A percentile compares a stretch with the other conserved stretches of the same genome.
Conservation (phyloP, 2,329 filamentous ascomycete species). For the Aspergillus calidoustus region DNA sequence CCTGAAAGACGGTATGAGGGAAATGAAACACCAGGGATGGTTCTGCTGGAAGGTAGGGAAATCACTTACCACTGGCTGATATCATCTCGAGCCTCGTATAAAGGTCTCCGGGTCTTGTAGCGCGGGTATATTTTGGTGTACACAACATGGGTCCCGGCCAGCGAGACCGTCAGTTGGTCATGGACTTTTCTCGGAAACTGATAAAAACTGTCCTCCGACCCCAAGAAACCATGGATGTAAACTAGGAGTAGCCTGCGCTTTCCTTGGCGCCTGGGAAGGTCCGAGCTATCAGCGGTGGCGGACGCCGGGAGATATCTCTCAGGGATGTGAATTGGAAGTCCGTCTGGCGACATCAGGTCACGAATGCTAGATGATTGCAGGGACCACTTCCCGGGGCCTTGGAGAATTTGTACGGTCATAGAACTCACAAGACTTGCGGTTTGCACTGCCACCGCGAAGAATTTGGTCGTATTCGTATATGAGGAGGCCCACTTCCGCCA, state of each 20-base stretch:
- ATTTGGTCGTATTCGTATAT: background rate
- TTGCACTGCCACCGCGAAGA: background rate
- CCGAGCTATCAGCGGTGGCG: background rate
- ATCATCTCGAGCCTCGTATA: constrained; percentile 73
- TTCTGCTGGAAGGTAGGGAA: too few relatives aligned
- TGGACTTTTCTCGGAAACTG: constrained; percentile 90
- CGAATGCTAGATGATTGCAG: background rate
- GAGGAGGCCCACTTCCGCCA: background rate
- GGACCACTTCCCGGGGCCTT: background rate
- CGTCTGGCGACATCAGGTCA: background rate
- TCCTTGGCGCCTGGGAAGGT: background rate
- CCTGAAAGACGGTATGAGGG: constrained; percentile 47
- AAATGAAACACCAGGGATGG: constrained; percentile 57
- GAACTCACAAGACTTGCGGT: background rate
- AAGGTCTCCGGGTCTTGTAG: constrained; percentile 50
- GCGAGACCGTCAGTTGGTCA: constrained; percentile 67
- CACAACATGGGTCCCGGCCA: constrained; percentile 75
- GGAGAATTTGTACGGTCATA: background rate
- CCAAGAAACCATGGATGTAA: constrained; percentile 91
- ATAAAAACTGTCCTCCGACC: constrained; percentile 82
- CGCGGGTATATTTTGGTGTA: constrained; percentile 71
- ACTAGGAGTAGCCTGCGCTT: constrained; percentile 69
- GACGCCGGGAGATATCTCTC: background rate
- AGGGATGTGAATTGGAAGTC: background rate
- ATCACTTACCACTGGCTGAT: constrained; percentile 61